phyloP scores from a whole-genome alignment of 2,329 filamentous ascomycete species.

The Xylariaceae sp. region DNA sequence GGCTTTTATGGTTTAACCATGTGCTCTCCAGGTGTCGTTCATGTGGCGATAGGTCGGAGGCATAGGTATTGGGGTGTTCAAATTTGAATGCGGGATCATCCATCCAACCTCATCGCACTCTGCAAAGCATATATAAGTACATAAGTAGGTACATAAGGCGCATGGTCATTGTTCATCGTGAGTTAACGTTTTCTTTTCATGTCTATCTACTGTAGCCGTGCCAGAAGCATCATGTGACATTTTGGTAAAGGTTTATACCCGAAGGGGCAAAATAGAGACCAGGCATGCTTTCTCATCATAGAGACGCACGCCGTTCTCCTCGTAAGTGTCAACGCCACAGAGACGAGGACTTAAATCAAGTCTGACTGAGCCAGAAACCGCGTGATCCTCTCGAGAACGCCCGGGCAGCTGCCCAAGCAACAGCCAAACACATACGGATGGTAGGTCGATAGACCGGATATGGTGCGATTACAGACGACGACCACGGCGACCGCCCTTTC shows the following conservation, averaged over 20 bases:
- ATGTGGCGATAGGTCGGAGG: too few relatives aligned
- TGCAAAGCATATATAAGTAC: too few relatives aligned
- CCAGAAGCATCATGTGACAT: conserved; percentile 35
- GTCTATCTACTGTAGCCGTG: conserved; percentile 34
- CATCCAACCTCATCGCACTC: not conserved
- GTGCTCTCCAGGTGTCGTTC: too few relatives aligned
- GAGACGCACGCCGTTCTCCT: conserved; percentile 60
- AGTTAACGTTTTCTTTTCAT: conserved; percentile 29
- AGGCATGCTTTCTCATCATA: conserved; percentile 37
- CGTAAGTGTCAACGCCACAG: conserved; percentile 67
- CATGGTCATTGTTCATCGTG: conserved; percentile 12
- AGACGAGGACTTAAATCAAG: conserved; percentile 37
- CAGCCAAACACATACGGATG: conserved; percentile 28
- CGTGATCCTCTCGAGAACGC: conserved; percentile 28
- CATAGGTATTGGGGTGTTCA: too few relatives aligned
- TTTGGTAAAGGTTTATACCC: conserved; percentile 30
- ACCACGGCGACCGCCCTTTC: conserved; percentile 99
- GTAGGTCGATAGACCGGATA: conserved; percentile 28
- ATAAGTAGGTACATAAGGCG: not conserved
- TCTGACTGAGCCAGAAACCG: conserved; percentile 40
- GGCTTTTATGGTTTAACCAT: too few relatives aligned
- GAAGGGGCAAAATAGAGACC: conserved; percentile 31
- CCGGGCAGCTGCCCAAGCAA: conserved; percentile 33
- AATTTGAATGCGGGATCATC: too few relatives aligned
- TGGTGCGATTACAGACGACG: conserved; percentile 83